Evolutionary conservation across 164 flowering plant species (phyloP).

Genomic region (Brasenia schreberi): DNA sequence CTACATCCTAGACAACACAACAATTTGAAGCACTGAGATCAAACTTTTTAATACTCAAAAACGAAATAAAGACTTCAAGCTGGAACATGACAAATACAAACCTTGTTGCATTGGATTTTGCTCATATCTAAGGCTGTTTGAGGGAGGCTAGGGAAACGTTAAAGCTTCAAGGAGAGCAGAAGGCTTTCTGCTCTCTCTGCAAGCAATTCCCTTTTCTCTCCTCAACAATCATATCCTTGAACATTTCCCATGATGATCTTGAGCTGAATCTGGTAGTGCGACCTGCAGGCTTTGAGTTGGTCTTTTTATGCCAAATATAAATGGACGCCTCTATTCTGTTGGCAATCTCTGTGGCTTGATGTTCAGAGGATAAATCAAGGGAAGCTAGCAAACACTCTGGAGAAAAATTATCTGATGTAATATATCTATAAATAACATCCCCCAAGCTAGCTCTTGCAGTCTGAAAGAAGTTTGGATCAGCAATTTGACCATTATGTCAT

Average conservation of each 20-base stretch:
- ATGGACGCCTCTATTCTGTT: constrained; percentile 89
- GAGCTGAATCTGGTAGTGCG: constrained; percentile 5
- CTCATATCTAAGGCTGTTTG: constrained; percentile 81
- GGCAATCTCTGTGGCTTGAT: constrained; percentile 76
- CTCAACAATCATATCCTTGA: too few species aligned
- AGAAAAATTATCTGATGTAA: constrained; percentile 89
- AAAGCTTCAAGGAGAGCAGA: constrained; percentile 74
- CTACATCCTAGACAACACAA: too few species aligned
- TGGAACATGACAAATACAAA: too few species aligned
- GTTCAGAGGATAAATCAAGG: constrained; percentile 79
- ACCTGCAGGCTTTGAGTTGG: constrained; percentile 23
- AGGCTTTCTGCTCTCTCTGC: constrained; percentile 88
- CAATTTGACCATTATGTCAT: too few species aligned
- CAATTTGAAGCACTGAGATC: too few species aligned
- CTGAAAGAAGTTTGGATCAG: too few species aligned
- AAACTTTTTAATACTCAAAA: too few species aligned
- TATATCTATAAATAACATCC: constrained; percentile 73
- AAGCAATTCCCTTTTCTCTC: constrained; percentile 60
- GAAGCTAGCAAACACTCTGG: constrained; percentile 90
- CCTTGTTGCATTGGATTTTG: constrained; percentile 96
- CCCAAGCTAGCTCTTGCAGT: too few species aligned
- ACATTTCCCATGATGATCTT: too few species aligned
- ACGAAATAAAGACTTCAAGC: too few species aligned
- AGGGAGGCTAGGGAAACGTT: constrained; percentile 70
- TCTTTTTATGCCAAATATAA: constrained; percentile 66